Percentiles rank a stretch among this genome's conserved stretches.
Conservation (phyloP, 202 grass and related monocot species). For the Dendrocalamus latiflorus region DNA sequence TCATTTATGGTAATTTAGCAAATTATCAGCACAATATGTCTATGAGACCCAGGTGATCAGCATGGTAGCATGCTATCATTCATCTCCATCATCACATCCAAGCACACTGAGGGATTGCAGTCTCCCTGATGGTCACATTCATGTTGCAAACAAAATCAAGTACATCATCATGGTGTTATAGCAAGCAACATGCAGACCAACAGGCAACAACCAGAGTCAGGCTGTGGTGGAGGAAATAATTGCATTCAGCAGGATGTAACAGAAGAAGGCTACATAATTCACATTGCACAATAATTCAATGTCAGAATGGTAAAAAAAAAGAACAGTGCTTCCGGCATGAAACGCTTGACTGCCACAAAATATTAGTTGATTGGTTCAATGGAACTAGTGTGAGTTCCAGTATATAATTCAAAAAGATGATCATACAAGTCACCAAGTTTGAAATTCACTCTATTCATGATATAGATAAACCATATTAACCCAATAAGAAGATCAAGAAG, state of each 20-base stretch:
- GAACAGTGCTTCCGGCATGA: neutral
- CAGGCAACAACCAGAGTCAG: neutral
- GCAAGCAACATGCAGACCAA: neutral
- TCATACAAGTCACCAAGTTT: neutral
- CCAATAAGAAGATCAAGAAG: neutral
- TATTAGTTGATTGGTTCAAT: neutral
- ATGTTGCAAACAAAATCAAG: slow-evolving; percentile 22
- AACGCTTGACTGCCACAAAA: neutral
- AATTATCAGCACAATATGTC: neutral
- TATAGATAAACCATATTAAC: neutral
- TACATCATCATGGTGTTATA: slow-evolving; percentile 13
- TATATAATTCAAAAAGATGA: neutral
- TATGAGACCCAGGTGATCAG: neutral
- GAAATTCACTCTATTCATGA: neutral
- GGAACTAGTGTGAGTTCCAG: neutral
- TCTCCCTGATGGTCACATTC: neutral
- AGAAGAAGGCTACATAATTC: neutral
- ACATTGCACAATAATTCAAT: neutral
- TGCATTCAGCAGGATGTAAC: neutral
- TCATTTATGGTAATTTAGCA: neutral
- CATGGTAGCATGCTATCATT: neutral
- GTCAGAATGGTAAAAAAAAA: neutral
- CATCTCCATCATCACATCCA: slow-evolving; percentile 2
- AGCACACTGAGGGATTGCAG: neutral
- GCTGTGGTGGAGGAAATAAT: neutral